These are phyloP conservation scores for Fagopyrum esculentum DNA, from an alignment of 148 eudicot genomes.

Conservation along the genomic window DNA sequence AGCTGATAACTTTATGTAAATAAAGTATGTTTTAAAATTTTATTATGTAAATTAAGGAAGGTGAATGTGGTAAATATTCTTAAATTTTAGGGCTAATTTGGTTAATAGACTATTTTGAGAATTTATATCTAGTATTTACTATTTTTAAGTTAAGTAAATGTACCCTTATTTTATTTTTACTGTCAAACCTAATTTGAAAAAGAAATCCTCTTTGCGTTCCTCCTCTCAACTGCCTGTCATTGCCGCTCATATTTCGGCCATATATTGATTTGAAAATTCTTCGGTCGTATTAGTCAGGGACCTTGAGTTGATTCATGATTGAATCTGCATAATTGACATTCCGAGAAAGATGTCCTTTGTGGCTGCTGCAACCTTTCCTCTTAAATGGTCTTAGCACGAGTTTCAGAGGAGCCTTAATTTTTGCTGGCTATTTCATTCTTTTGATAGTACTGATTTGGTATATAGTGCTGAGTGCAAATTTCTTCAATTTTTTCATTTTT, in stretches of 20 bases:
- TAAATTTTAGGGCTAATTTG: too few relatives aligned
- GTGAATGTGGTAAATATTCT: too few relatives aligned
- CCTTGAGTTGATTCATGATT: slow-evolving; percentile 42
- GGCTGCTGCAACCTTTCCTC: slow-evolving; percentile 30
- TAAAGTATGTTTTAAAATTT: too few relatives aligned
- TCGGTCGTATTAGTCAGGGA: slow-evolving; percentile 53
- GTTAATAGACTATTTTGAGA: too few relatives aligned
- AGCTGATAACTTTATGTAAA: too few relatives aligned
- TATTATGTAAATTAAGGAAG: too few relatives aligned
- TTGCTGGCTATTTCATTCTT: background rate
- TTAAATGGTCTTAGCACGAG: slow-evolving; percentile 19
- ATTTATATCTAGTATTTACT: too few relatives aligned
- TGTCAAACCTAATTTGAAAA: too few relatives aligned
- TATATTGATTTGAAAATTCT: slow-evolving; percentile 40
- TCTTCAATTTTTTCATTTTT: slow-evolving; percentile 17
- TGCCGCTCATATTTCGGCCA: slow-evolving; percentile 24
- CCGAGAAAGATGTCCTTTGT: slow-evolving; percentile 31
- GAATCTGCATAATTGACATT: slow-evolving; percentile 30
- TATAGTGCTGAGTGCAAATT: slow-evolving; percentile 1
- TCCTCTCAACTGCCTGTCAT: too few relatives aligned
- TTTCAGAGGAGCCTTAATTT: slow-evolving; percentile 22
- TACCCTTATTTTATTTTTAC: too few relatives aligned
- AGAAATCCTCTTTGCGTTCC: too few relatives aligned
- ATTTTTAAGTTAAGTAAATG: too few relatives aligned
- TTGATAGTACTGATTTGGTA: background rate